Conservation (phyloP, 2,329 filamentous ascomycete genomes). For the Colletotrichum sansevieriae region DNA sequence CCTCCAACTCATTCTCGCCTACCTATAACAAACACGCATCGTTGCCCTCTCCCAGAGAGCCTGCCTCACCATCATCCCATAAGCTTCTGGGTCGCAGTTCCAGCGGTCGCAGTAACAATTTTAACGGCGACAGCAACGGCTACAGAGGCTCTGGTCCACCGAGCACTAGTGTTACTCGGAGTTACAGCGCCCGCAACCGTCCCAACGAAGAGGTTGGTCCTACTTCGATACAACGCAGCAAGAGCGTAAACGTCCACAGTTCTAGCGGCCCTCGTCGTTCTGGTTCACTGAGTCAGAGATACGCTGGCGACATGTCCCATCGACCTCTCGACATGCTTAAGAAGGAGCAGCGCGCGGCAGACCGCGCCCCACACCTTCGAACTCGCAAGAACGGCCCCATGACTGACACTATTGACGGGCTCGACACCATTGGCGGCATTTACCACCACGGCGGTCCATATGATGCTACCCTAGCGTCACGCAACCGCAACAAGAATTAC, state of each 20-base stretch:
- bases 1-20: constrained; percentile 58
- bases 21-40: constrained; percentile 47
- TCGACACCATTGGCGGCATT: constrained; percentile 76
- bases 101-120: constrained; percentile 42
- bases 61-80: constrained; percentile 40
- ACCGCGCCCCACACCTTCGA: constrained; percentile 74
- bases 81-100: constrained; percentile 42
- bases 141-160: constrained; percentile 47
- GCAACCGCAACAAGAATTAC: constrained; percentile 73
- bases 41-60: constrained; percentile 43
- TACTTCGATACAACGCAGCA: constrained; percentile 26
- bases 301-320: constrained; percentile 73
- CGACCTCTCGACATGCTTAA: constrained; percentile 76
- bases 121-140: constrained; percentile 42
- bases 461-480: constrained; percentile 81
- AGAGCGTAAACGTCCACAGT: constrained; percentile 35
- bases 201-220: constrained; percentile 21
- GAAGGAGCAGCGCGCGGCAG: constrained; percentile 73
- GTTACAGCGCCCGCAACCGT: constrained; percentile 43
- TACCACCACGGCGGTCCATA: constrained; percentile 95
- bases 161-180: constrained; percentile 51
- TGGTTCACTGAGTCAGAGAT: constrained; percentile 68
- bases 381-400: constrained; percentile 75
- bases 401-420: constrained; percentile 83
- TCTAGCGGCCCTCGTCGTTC: constrained; percentile 43